phyloP scores from a whole-genome alignment of 257 asterid species.

The Nicotiana paniculata region DNA sequence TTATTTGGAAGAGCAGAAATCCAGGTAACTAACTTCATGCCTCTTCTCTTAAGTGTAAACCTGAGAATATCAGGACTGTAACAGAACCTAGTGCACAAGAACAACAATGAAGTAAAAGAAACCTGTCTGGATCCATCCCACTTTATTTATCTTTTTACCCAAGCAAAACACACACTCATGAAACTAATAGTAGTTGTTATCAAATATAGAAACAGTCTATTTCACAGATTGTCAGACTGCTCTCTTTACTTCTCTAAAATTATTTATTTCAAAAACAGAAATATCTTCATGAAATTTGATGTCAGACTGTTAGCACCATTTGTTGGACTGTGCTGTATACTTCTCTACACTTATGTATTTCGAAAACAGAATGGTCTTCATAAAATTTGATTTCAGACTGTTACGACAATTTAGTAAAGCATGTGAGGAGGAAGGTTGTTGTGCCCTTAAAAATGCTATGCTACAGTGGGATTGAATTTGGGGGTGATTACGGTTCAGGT shows the following conservation, averaged over 20 bases:
- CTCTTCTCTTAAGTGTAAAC: background rate
- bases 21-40: constrained; percentile 33
- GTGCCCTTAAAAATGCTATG: background rate
- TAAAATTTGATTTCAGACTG: background rate
- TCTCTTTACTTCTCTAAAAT: background rate
- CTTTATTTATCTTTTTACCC: background rate
- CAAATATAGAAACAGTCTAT: background rate
- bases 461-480: background rate
- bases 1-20: constrained; percentile 59
- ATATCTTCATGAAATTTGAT: background rate
- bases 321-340: background rate
- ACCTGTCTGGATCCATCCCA: background rate
- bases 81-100: background rate
- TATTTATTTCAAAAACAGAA: background rate
- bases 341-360: background rate
- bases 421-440: background rate
- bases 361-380: background rate
- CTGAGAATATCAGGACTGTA: background rate
- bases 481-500: background rate
- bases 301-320: background rate
- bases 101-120: background rate
- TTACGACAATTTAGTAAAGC: background rate
- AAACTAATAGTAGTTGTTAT: background rate
- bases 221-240: background rate
- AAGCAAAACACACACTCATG: background rate